Evolutionary conservation across 2,329 filamentous ascomycete genomes (phyloP), one percentile per base, ranked within the genome.

Genomic region (Penicillium sp.): DNA sequence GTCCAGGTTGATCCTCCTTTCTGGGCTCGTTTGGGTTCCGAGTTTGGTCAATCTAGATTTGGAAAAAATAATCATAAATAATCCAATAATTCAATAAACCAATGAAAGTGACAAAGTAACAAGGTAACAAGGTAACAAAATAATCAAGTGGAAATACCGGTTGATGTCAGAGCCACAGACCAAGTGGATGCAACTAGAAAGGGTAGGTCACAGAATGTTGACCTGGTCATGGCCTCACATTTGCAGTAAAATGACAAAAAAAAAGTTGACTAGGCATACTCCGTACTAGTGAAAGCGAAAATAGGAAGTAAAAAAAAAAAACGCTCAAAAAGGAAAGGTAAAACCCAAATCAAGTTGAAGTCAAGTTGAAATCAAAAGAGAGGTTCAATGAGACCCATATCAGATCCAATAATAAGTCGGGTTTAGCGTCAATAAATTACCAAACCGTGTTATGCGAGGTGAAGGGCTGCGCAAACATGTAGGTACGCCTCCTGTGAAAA

Each of bases 1-100:
- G 64, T 66, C 65, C 64, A 67, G 64, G 64, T 58, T 66, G 65
- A 67, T 68, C 64, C 64, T 64, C 63, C 63, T 62, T 64, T 65
- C 59, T 62, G 60, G 62, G 55, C 60, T 63, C 58, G 61, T 63
- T 61, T 63, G 57, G 60, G 57, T 31, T 61, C 62, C 61, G 60
- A 59, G 59, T 58, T 63, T 62, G 56, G 62, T 58, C 57, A 54
- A 58, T 58, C 57, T 57, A 59, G 56, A 57, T 49, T 52, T 46
- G 42, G n/a, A 49, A 34, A 52, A 32, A 50, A 49, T 47, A 50
- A 45, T 52, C 0, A 24, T 24, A 7, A 24, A 24, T 24, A 24
- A 7, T 7, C 22, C 22, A 24, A 24, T 24, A 24, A 24, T 7
- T 24, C 22, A 24, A 24, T 24, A 24, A 24, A 24, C 6, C 1